Percentiles rank a stretch among this genome's conserved stretches.
Evolutionary conservation across 2,329 filamentous ascomycete genomes (phyloP).

Genomic region (Ophiostoma perfectum): DNA sequence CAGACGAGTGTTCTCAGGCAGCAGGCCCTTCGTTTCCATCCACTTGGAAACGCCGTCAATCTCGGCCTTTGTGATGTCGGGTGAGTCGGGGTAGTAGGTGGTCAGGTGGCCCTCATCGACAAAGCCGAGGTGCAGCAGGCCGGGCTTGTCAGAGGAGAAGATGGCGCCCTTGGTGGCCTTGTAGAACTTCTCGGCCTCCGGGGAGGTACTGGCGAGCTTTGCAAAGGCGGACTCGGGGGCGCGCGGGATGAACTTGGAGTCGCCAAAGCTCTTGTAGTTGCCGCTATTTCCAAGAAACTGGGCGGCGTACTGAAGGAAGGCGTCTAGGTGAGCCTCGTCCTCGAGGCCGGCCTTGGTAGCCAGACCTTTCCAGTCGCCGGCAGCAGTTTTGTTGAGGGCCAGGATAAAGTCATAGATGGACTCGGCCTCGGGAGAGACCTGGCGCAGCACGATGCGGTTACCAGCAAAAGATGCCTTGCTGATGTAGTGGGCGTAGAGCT

Average conservation of each 20-base stretch:
- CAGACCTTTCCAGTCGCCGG: conserved; percentile 66
- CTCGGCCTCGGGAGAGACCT: conserved; percentile 77
- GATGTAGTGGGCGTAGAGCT: conserved; percentile 87
- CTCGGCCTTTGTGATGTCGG: conserved; percentile 67
- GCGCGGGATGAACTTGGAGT: conserved; percentile 76
- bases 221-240: conserved; percentile 59
- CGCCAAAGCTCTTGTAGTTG: conserved; percentile 84
- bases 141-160: conserved; percentile 59
- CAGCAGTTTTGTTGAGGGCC: conserved; percentile 58
- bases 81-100: conserved; percentile 74
- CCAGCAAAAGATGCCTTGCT: conserved; percentile 75
- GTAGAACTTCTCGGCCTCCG: conserved; percentile 59
- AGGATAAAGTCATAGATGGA: conserved; percentile 77
- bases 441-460: conserved; percentile 70
- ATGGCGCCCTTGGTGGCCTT: conserved; percentile 65
- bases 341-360: conserved; percentile 59
- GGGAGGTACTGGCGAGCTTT: conserved; percentile 55
- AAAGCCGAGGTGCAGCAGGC: conserved; percentile 70
- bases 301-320: conserved; percentile 70
- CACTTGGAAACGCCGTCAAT: conserved; percentile 67
- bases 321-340: conserved; percentile 55
- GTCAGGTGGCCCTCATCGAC: conserved; percentile 70
- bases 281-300: conserved; percentile 76
- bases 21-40: conserved; percentile 61
- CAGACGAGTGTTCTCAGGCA: conserved; percentile 72